These are phyloP conservation scores for Gossypium davidsonii DNA, from an alignment of 441 rosid species.

Conservation along the genomic window DNA sequence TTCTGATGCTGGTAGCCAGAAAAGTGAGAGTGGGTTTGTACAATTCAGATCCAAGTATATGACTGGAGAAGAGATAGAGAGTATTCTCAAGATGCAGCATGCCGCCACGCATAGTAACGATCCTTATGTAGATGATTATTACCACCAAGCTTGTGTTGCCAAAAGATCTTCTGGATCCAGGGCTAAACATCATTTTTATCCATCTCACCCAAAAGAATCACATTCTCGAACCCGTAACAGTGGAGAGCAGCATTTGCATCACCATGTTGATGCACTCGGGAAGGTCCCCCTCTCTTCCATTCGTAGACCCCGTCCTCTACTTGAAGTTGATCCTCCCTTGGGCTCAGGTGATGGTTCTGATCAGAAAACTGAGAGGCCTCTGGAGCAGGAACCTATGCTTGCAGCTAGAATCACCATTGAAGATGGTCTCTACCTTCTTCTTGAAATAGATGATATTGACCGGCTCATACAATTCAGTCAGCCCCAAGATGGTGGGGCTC, in stretches of 20 bases:
- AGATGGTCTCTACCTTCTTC: constrained; percentile 54
- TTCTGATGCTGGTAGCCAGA: constrained; percentile 66
- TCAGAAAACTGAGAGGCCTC: constrained; percentile 58
- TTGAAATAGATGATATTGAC: constrained; percentile 80
- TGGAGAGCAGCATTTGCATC: constrained; percentile 56
- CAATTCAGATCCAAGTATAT: constrained; percentile 84
- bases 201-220: constrained; percentile 69
- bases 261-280: constrained; percentile 53
- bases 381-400: constrained; percentile 81
- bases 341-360: constrained; percentile 47
- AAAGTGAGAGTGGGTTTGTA: constrained; percentile 56
- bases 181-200: constrained; percentile 56
- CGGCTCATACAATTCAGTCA: constrained; percentile 58
- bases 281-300: constrained; percentile 41
- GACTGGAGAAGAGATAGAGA: constrained; percentile 92
- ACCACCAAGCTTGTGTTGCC: constrained; percentile 87
- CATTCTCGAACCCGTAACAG: constrained; percentile 76
- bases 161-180: constrained; percentile 60
- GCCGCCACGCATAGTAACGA: constrained; percentile 71
- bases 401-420: constrained; percentile 80
- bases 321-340: constrained; percentile 61
- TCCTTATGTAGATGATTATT: constrained; percentile 83
- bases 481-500: constrained; percentile 79
- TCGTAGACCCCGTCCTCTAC: constrained; percentile 57
- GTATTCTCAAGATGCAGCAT: constrained; percentile 93